A percentile compares a stretch with the other conserved stretches of the same genome.
phyloP scores from a whole-genome alignment of 768 basidiomycete species.

The Lyophyllum decastes region DNA sequence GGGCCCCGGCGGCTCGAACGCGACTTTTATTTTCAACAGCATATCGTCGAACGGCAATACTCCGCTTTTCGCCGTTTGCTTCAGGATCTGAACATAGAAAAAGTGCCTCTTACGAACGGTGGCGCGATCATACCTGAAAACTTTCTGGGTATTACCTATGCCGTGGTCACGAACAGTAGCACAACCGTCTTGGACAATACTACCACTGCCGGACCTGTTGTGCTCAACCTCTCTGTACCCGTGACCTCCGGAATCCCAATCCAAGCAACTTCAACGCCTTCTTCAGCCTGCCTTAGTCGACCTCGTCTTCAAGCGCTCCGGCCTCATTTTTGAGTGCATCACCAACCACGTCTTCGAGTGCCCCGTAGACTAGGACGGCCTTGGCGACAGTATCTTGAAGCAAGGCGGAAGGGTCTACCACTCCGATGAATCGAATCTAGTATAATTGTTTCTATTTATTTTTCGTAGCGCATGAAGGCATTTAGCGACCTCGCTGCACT shows the following conservation, averaged over 20 bases:
- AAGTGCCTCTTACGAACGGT: slow-evolving; percentile 15
- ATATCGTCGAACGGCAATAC: slow-evolving; percentile 6
- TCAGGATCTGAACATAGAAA: slow-evolving; percentile 34
- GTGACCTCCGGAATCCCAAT: slow-evolving; percentile 2
- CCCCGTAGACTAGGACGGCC: too few species aligned
- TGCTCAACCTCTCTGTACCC: slow-evolving; percentile 6
- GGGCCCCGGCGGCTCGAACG: slow-evolving; percentile 27
- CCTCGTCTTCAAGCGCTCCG: too few species aligned
- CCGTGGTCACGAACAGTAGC: slow-evolving; percentile 12
- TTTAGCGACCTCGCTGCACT: too few species aligned
- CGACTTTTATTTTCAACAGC: slow-evolving; percentile 25
- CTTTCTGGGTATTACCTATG: slow-evolving; percentile 11
- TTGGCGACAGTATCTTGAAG: too few species aligned
- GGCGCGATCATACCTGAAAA: slow-evolving; percentile 10
- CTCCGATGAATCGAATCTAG: too few species aligned
- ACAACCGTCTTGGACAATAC: slow-evolving; percentile 1
- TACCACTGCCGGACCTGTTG: slow-evolving; percentile 14
- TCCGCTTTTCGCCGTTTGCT: slow-evolving; percentile 40
- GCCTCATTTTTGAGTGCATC: too few species aligned
- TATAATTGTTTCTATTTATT: too few species aligned
- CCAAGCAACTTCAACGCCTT: slow-evolving; percentile 2
- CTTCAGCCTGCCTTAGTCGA: background rate
- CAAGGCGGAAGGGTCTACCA: too few species aligned
- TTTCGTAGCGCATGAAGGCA: too few species aligned
- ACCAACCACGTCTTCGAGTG: too few species aligned